These are phyloP conservation scores for Xylariales sp. DNA, from an alignment of 2,329 filamentous ascomycete species.

Conservation along the genomic window DNA sequence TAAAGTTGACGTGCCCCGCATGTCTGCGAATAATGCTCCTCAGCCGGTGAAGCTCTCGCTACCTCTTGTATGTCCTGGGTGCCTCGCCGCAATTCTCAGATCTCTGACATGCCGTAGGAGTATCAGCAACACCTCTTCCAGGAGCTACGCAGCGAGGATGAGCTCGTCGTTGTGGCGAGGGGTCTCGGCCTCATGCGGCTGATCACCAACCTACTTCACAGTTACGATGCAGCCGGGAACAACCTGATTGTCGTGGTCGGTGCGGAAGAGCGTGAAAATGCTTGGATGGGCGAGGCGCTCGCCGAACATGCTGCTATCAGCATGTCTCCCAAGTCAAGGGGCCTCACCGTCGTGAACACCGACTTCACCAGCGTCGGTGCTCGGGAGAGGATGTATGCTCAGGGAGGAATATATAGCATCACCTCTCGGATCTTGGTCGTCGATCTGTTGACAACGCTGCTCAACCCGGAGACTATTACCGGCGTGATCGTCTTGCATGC, in stretches of 20 bases:
- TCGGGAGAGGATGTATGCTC: conserved; percentile 85
- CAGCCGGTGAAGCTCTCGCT: conserved; percentile 78
- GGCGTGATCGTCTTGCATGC: conserved; percentile 85
- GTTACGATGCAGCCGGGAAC: conserved; percentile 92
- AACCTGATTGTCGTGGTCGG: conserved; percentile 87
- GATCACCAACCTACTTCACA: conserved; percentile 92
- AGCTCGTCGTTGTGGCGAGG: conserved; percentile 84
- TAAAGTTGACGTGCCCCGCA: conserved; percentile 30
- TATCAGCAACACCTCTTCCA: conserved; percentile 96
- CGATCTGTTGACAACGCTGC: conserved; percentile 78
- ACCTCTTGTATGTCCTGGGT: conserved; percentile 50
- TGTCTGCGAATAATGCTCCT: conserved; percentile 50
- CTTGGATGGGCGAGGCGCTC: conserved; percentile 92
- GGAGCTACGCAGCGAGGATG: conserved; percentile 84
- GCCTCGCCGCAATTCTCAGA: conserved; percentile 6
- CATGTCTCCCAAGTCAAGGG: conserved; percentile 73
- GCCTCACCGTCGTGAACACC: conserved; percentile 88
- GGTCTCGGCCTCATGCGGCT: conserved; percentile 89
- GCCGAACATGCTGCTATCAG: conserved; percentile 94
- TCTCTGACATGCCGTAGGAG: conserved; percentile 42
- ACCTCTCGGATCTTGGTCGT: conserved; percentile 94
- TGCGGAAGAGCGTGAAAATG: conserved; percentile 88
- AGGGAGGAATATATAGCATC: conserved; percentile 90
- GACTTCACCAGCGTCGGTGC: conserved; percentile 83
- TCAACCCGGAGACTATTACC: conserved; percentile 80